Evolutionary conservation across 2,329 filamentous ascomycete species (phyloP).

Genomic region (Aspergillus sp.): DNA sequence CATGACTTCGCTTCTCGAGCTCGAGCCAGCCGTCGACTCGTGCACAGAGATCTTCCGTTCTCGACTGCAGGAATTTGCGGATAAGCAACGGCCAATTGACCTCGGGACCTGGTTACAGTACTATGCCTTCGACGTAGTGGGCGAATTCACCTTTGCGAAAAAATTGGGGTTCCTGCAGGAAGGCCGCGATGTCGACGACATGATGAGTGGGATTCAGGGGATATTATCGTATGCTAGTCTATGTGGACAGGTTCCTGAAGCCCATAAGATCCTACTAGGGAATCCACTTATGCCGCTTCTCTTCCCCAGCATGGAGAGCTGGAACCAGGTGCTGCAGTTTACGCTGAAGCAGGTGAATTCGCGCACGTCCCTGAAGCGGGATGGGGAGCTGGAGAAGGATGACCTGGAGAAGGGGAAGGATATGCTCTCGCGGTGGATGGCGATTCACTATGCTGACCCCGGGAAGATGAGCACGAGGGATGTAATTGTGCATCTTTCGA

Average conservation of each 20-base stretch:
- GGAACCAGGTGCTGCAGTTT: conserved; percentile 5
- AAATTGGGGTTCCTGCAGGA: conserved; percentile 73
- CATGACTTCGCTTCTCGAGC: conserved; percentile 12
- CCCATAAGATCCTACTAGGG: conserved; percentile 56
- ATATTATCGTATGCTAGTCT: conserved; percentile 4
- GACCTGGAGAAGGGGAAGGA: conserved; percentile 4
- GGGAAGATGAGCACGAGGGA: conserved; percentile 1
- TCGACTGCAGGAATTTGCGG: conserved; percentile 16
- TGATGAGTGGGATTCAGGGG: conserved; percentile 60
- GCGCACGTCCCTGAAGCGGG: not conserved
- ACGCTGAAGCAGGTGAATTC: conserved; percentile 5
- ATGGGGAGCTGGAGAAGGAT: not conserved
- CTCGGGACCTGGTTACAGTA: conserved; percentile 66
- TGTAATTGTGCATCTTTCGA: conserved; percentile 3
- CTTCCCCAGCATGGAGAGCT: conserved; percentile 4
- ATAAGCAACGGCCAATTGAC: conserved; percentile 3
- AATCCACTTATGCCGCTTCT: conserved; percentile 6
- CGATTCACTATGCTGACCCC: not conserved
- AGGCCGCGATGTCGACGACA: conserved; percentile 73
- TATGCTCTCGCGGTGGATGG: conserved; percentile 4
- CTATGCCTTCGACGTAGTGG: conserved; percentile 79
- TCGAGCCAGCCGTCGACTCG: conserved; percentile 15
- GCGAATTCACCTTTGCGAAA: conserved; percentile 74
- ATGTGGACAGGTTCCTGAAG: conserved; percentile 68
- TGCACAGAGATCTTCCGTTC: not conserved